Evolutionary conservation across 208 protist species (phyloP).

Genomic region (Histomonas meleagridis): DNA sequence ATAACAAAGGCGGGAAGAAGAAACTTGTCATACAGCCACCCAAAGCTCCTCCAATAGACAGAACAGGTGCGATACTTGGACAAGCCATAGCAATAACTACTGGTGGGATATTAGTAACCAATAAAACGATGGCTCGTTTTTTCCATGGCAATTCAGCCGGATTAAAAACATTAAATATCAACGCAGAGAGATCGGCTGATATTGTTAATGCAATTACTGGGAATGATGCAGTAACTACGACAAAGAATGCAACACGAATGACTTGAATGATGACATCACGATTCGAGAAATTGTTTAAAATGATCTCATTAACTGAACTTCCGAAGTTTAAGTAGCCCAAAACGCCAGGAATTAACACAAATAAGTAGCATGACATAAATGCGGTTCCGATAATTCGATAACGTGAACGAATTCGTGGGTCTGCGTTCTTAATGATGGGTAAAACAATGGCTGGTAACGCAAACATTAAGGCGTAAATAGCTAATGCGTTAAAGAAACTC

Average conservation of each 20-base stretch:
- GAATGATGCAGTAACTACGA: conserved; percentile 27
- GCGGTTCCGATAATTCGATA: not conserved
- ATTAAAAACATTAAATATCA: not conserved
- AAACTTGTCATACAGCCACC: conserved; percentile 21
- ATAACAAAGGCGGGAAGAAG: not conserved
- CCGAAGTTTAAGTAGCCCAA: not conserved
- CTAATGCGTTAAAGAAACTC: not conserved
- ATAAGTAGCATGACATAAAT: not conserved
- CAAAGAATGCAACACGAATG: not conserved
- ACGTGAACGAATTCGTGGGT: not conserved
- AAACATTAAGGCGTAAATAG: conserved; percentile 13
- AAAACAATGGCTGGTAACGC: not conserved
- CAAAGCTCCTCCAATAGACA: conserved; percentile 16
- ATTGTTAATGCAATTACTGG: not conserved
- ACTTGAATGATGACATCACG: not conserved
- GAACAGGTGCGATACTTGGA: not conserved
- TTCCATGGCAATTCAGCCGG: not conserved
- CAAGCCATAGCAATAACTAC: not conserved
- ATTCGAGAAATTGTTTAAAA: not conserved
- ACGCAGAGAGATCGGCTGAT: not conserved
- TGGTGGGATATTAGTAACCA: not conserved
- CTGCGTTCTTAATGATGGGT: not conserved
- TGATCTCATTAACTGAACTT: not conserved
- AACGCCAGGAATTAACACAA: not conserved
- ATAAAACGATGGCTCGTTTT: not conserved